phyloP scores from a whole-genome alignment of 2,329 filamentous ascomycete genomes.

The Basipetospora sp. region DNA sequence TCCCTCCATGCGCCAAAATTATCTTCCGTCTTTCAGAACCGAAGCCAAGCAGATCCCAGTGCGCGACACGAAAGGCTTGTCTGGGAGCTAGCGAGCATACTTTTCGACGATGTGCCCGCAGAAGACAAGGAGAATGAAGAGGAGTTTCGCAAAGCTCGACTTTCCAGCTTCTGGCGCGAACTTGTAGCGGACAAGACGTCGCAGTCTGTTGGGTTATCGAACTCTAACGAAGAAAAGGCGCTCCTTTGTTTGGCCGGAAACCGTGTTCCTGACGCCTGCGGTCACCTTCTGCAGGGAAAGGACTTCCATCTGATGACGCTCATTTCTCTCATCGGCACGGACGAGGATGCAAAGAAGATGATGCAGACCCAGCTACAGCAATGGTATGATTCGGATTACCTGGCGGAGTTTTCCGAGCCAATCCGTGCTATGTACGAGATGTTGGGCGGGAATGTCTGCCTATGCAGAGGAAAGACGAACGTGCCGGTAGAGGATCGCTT shows the following conservation, averaged over 20 bases:
- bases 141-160: constrained; percentile 40
- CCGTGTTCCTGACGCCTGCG: constrained; percentile 69
- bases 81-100: constrained; percentile 73
- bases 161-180: constrained; percentile 53
- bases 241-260: constrained; percentile 66
- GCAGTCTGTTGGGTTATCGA: constrained; percentile 41
- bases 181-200: constrained; percentile 48
- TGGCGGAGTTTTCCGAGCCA: constrained; percentile 74
- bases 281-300: constrained; percentile 56
- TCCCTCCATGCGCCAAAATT: constrained; percentile 25
- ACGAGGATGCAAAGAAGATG: constrained; percentile 53
- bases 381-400: constrained; percentile 69
- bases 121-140: constrained; percentile 25
- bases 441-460: constrained; percentile 72
- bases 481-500: constrained; percentile 66
- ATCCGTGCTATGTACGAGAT: constrained; percentile 82
- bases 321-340: constrained; percentile 65
- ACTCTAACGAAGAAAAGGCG: constrained; percentile 65
- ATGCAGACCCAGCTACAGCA: constrained; percentile 67
- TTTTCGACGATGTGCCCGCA: constrained; percentile 59
- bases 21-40: constrained; percentile 25
- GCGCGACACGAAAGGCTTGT: constrained; percentile 54
- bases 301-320: constrained; percentile 77
- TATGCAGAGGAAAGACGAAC: constrained; percentile 61
- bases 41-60: constrained; percentile 27